phyloP scores from a whole-genome alignment of 208 protist genomes.

The Naegleria fowleri region DNA sequence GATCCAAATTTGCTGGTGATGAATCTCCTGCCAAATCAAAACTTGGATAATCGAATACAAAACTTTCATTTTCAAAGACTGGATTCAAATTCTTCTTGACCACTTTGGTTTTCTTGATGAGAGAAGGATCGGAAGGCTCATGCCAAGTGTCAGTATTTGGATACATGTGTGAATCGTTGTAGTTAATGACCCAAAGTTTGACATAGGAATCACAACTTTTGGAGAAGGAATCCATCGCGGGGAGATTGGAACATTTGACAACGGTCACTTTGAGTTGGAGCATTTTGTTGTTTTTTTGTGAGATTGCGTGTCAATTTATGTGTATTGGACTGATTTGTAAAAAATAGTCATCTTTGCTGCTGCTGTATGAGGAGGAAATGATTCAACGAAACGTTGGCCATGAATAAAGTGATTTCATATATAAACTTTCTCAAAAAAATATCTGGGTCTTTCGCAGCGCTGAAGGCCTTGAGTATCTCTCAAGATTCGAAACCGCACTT shows the following conservation, averaged over 20 bases:
- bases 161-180: background rate
- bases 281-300: background rate
- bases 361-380: too few relatives aligned
- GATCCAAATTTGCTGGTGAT: background rate
- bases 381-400: too few relatives aligned
- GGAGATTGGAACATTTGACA: background rate
- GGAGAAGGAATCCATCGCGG: background rate
- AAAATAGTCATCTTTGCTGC: too few relatives aligned
- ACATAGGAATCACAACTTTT: background rate
- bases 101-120: background rate
- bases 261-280: background rate
- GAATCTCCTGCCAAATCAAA: background rate
- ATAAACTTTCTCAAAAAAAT: too few relatives aligned
- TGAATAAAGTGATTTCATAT: too few relatives aligned
- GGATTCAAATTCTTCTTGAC: background rate
- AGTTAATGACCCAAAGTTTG: background rate
- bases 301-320: too few relatives aligned
- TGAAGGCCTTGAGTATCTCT: too few relatives aligned
- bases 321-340: too few relatives aligned
- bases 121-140: too few relatives aligned
- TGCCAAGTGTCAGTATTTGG: background rate
- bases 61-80: background rate
- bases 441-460: too few relatives aligned
- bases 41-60: background rate
- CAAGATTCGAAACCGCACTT: too few relatives aligned